A percentile compares a stretch with the other conserved stretches of the same genome.
These are phyloP conservation scores for Liquidambar formosana DNA, from an alignment of 164 flowering plant genomes.

Conservation along the genomic window DNA sequence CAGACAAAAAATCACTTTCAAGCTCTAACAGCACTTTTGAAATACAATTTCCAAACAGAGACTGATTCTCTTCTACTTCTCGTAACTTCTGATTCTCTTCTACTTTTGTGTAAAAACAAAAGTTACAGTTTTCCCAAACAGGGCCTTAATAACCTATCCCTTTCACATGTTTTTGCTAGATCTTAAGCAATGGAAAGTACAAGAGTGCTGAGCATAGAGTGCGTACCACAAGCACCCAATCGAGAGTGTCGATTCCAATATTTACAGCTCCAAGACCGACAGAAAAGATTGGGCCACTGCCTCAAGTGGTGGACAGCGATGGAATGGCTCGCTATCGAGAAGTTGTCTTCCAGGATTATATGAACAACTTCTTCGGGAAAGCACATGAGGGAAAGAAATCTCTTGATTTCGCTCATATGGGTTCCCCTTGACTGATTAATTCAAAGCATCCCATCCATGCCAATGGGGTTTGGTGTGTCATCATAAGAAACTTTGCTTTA, in stretches of 20 bases:
- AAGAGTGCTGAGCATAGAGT: conserved; percentile 51
- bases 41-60: no score
- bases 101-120: no score
- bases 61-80: no score
- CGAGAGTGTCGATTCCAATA: conserved; percentile 43
- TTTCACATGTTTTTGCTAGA: conserved; percentile 16
- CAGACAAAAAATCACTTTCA: no score
- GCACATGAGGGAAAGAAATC: conserved; percentile 48
- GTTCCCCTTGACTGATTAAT: not conserved
- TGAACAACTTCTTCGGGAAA: conserved; percentile 33
- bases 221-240: conserved; percentile 27
- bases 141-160: no score
- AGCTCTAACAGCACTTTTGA: no score
- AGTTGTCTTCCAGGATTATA: conserved; percentile 34
- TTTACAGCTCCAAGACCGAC: conserved; percentile 25
- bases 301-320: conserved; percentile 28
- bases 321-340: conserved; percentile 36
- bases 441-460: no score
- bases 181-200: conserved; percentile 48
- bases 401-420: conserved; percentile 34
- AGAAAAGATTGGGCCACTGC: conserved; percentile 36
- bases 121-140: no score
- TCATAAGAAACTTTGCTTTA: no score
- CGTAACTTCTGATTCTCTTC: no score
- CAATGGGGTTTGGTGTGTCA: no score